phyloP scores from a whole-genome alignment of 495 filamentous ascomycete species.

The Daldinia concentrica region DNA sequence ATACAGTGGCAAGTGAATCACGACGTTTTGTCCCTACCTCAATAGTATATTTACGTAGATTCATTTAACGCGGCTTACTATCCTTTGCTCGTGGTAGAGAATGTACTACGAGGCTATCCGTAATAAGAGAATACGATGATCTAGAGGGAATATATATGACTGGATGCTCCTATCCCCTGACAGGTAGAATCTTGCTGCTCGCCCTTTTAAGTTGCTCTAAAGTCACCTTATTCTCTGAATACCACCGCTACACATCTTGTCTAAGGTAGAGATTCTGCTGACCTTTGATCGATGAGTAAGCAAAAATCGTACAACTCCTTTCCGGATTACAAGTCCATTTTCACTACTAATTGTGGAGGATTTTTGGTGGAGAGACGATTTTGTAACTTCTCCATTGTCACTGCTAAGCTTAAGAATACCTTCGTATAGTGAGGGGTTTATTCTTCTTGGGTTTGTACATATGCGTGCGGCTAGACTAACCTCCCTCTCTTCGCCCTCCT shows the following conservation, averaged over 20 bases:
- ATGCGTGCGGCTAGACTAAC: not conserved
- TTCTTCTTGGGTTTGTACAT: slow-evolving; percentile 10
- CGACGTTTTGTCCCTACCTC: no score
- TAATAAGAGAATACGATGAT: not conserved
- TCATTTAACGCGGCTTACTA: not conserved
- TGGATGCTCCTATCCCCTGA: not conserved
- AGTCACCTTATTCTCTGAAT: not conserved
- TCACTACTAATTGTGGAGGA: no score
- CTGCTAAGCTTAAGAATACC: not conserved
- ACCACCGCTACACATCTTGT: not conserved
- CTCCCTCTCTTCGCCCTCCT: not conserved
- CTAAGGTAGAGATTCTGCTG: not conserved
- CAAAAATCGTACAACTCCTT: not conserved
- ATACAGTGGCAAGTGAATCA: no score
- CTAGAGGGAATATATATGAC: not conserved
- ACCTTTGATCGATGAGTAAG: not conserved
- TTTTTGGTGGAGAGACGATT: not conserved
- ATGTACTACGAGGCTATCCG: not conserved
- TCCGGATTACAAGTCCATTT: not conserved
- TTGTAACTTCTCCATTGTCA: not conserved
- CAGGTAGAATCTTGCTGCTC: not conserved
- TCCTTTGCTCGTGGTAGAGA: not conserved
- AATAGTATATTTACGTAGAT: no score
- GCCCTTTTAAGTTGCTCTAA: not conserved
- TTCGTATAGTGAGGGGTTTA: not conserved